Conservation (phyloP, 192 early-diverging fungal species). For the Allomyces arbusculus region DNA sequence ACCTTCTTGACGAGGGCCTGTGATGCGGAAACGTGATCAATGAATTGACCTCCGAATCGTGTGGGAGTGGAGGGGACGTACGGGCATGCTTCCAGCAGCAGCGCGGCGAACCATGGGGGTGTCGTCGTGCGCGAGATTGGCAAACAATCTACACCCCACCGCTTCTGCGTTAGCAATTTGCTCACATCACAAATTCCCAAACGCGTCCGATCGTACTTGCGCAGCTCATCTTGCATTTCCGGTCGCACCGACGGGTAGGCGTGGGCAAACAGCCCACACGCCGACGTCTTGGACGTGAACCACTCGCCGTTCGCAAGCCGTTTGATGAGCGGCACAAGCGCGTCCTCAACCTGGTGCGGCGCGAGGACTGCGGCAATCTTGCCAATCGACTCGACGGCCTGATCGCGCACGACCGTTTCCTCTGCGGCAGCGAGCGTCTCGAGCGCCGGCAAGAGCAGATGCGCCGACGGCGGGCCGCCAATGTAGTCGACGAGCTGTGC, state of each 20-base stretch:
- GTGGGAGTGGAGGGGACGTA: conserved; percentile 13
- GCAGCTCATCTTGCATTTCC: conserved; percentile 65
- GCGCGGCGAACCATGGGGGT: conserved; percentile 97
- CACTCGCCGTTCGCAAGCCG: conserved; percentile 83
- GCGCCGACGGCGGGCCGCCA: conserved; percentile 70
- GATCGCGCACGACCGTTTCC: conserved; percentile 93
- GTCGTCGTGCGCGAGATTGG: conserved; percentile 70
- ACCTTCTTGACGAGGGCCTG: background rate
- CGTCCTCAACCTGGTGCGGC: conserved; percentile 65
- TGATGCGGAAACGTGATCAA: background rate
- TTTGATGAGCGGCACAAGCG: conserved; percentile 77
- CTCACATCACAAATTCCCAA: background rate
- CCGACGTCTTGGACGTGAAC: conserved; percentile 91
- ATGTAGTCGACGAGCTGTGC: conserved; percentile 81
- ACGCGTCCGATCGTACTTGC: conserved; percentile 25
- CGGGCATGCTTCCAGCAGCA: conserved; percentile 60
- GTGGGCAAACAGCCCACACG: conserved; percentile 79
- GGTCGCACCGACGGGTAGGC: conserved; percentile 51
- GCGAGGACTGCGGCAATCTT: conserved; percentile 57
- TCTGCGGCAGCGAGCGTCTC: conserved; percentile 95
- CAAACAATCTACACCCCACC: conserved; percentile 33
- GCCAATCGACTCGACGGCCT: conserved; percentile 88
- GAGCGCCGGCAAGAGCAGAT: conserved; percentile 70
- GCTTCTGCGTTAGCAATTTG: background rate
- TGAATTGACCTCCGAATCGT: background rate